Percentiles rank a stretch among this genome's conserved stretches.
Evolutionary conservation across 2,329 filamentous ascomycete species (phyloP).

Genomic region (Aspergillus brunneoviolaceus): DNA sequence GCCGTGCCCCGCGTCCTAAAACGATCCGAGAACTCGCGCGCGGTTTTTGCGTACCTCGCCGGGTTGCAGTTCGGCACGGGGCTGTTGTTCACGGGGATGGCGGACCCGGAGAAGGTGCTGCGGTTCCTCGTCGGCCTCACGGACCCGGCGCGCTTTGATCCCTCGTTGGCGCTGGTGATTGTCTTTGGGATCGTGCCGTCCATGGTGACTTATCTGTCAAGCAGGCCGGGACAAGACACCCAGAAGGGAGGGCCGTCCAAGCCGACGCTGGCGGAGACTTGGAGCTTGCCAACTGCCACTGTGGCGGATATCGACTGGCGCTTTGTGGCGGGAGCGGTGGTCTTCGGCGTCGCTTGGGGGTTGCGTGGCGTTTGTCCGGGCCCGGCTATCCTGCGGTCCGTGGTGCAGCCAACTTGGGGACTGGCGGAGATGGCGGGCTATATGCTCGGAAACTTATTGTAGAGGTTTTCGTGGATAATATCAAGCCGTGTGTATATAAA

Average conservation of each 20-base stretch:
- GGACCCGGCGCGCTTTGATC: constrained; percentile 49
- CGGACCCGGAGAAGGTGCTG: constrained; percentile 50
- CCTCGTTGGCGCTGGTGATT: constrained; percentile 51
- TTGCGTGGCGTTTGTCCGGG: constrained; percentile 54
- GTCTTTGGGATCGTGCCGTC: constrained; percentile 52
- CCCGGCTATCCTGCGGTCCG: constrained; percentile 48
- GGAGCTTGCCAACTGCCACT: constrained; percentile 47
- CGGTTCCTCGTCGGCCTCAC: constrained; percentile 50
- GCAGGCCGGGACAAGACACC: constrained; percentile 29
- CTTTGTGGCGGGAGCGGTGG: constrained; percentile 48
- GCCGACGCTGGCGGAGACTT: constrained; percentile 45
- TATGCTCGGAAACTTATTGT: constrained; percentile 42
- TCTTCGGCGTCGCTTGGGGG: constrained; percentile 55
- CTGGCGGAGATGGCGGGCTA: constrained; percentile 49
- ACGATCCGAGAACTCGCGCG: constrained; percentile 33
- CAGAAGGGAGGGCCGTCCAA: constrained; percentile 14
- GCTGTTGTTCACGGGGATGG: constrained; percentile 54
- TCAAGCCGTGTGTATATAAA: too few species aligned
- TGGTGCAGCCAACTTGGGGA: constrained; percentile 52
- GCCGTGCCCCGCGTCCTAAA: constrained; percentile 32
- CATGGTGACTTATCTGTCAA: constrained; percentile 35
- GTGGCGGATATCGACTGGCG: constrained; percentile 50
- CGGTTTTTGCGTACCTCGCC: constrained; percentile 45
- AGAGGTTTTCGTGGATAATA: not conserved
- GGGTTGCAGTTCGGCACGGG: constrained; percentile 54